Conservation (phyloP, 2,329 filamentous ascomycete species). For the Bisporella sp. region DNA sequence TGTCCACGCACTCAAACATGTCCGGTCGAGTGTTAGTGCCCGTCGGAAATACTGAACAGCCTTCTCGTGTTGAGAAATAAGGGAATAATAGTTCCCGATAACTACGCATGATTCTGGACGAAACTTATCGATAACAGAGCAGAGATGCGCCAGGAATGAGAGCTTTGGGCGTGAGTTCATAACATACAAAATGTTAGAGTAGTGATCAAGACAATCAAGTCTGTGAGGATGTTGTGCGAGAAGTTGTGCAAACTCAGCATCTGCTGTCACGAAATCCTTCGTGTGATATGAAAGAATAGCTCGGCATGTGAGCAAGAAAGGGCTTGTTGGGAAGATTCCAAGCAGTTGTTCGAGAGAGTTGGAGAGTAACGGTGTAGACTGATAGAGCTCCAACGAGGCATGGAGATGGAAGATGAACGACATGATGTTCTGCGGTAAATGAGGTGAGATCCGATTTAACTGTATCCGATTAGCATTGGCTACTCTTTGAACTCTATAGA, state of each 20-base stretch:
- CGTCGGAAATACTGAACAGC: conserved; percentile 96
- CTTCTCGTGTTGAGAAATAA: conserved; percentile 93
- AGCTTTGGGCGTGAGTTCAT: conserved; percentile 82
- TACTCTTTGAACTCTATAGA: not conserved
- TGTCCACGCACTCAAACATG: conserved; percentile 92
- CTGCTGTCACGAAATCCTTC: conserved; percentile 67
- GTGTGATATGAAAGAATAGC: conserved; percentile 86
- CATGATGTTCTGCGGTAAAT: conserved; percentile 83
- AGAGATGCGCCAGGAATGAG: conserved; percentile 86
- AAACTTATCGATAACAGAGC: conserved; percentile 89
- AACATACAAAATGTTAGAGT: conserved; percentile 96
- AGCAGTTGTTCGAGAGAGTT: conserved; percentile 71
- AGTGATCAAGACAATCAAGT: conserved; percentile 87
- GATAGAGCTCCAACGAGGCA: conserved; percentile 85
- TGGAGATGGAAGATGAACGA: conserved; percentile 91
- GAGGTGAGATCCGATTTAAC: conserved; percentile 64
- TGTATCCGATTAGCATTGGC: conserved; percentile 32
- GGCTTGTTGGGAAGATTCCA: conserved; percentile 76
- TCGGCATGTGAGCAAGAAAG: conserved; percentile 85
- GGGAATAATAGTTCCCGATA: conserved; percentile 93
- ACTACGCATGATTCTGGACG: conserved; percentile 95
- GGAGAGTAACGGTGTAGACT: conserved; percentile 70
- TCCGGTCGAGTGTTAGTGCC: conserved; percentile 81
- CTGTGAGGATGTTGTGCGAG: conserved; percentile 68
- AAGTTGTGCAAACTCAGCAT: conserved; percentile 67